Conservation (phyloP, 1,284 basidiomycete species). For the Exobasidium rhododendri region DNA sequence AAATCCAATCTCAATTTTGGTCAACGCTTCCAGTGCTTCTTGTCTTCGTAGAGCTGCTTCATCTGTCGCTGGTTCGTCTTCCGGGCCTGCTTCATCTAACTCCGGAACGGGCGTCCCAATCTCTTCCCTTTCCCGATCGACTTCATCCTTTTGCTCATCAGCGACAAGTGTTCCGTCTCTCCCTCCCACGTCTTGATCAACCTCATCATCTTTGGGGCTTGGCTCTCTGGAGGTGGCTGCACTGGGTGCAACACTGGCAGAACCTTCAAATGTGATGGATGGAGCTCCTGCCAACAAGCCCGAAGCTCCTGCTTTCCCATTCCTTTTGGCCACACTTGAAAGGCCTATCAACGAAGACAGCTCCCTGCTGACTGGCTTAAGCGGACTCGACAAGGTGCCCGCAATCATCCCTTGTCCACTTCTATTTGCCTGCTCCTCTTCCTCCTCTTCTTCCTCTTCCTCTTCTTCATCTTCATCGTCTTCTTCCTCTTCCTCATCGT, state of each 20-base stretch:
- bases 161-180: constrained; percentile 1
- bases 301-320: not conserved
- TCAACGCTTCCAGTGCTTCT: constrained; percentile 60
- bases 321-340: constrained; percentile 7
- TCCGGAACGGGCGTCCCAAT: constrained; percentile 7
- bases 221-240: not conserved
- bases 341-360: constrained; percentile 1
- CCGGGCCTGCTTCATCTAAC: constrained; percentile 12
- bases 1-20: constrained; percentile 62
- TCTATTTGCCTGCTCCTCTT: constrained; percentile 6
- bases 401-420: not conserved
- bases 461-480: constrained; percentile 19
- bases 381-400: not conserved
- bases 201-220: constrained; percentile 12
- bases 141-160: constrained; percentile 12
- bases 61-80: constrained; percentile 27
- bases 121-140: not conserved
- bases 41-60: constrained; percentile 51
- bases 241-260: not conserved
- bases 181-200: constrained; percentile 6
- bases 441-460: constrained; percentile 12
- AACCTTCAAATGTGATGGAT: constrained; percentile 9
- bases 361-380: not conserved
- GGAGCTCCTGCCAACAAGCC: constrained; percentile 13
- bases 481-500: constrained; percentile 16